Conservation (phyloP, 2,329 filamentous ascomycete species). For the Endoconidiophora laricicola region DNA sequence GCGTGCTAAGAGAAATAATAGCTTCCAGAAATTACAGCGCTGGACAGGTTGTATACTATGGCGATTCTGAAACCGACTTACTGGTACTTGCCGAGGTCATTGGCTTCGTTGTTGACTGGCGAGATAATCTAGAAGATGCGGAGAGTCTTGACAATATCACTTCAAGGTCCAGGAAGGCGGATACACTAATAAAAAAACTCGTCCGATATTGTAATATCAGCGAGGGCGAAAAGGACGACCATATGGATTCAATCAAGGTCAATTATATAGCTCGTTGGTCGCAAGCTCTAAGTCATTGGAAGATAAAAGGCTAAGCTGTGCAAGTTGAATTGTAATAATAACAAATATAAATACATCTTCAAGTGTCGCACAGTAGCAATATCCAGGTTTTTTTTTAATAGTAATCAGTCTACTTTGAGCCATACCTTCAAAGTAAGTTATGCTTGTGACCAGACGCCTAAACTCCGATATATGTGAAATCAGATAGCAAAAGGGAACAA, state of each 20-base stretch:
- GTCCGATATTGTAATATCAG: no score
- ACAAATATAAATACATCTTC: no score
- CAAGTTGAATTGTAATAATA: no score
- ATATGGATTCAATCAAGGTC: no score
- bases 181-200: no score
- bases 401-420: neutral
- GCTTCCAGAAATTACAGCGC: conserved; percentile 12
- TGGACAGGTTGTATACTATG: conserved; percentile 32
- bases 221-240: no score
- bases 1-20: conserved; percentile 22
- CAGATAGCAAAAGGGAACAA: conserved; percentile 1
- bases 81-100: conserved; percentile 30
- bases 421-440: neutral
- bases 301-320: no score
- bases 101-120: conserved; percentile 28
- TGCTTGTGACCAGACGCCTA: neutral
- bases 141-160: no score
- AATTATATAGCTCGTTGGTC: no score
- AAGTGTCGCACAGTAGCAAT: neutral
- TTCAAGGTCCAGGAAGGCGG: no score
- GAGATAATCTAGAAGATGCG: no score
- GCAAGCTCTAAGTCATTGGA: no score
- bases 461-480: conserved; percentile 4
- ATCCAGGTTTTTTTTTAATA: neutral
- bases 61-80: conserved; percentile 40